Conservation (phyloP, 805 yeast genomes). For the Grigorovia transvaalensis region DNA sequence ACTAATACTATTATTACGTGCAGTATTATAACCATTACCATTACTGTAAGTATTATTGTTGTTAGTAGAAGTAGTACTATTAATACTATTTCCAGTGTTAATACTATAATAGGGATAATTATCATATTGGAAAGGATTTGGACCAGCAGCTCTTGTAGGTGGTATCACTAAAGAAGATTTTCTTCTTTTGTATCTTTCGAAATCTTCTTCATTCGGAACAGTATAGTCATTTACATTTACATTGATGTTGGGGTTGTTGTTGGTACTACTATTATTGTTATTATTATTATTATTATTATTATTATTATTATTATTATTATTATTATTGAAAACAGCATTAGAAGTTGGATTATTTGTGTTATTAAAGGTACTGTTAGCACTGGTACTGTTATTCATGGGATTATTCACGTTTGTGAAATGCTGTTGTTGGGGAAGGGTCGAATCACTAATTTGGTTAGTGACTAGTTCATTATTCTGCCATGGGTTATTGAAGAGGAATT, state of each 20-base stretch:
- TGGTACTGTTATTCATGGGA: not conserved
- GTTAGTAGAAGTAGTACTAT: constrained; percentile 1
- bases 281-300: too few species aligned
- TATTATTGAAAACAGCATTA: not conserved
- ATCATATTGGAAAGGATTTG: constrained; percentile 30
- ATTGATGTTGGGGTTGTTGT: not conserved
- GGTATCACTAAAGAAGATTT: constrained; percentile 31
- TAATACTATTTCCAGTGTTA: constrained; percentile 1
- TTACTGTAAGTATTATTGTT: not conserved
- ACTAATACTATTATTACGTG: constrained; percentile 3
- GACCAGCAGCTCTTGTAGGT: constrained; percentile 37
- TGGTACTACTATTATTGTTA: too few species aligned
- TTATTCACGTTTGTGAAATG: not conserved
- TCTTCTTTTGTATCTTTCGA: constrained; percentile 17
- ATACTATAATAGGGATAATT: constrained; percentile 5
- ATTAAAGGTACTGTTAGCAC: not conserved
- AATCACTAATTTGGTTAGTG: not conserved
- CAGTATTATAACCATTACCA: not conserved
- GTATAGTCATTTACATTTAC: not conserved
- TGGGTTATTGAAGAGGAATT: constrained; percentile 10
- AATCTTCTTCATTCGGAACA: constrained; percentile 1
- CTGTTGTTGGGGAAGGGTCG: not conserved
- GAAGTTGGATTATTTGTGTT: not conserved
- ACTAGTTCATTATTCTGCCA: constrained; percentile 7
- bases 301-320: not conserved